Conservation (phyloP, 2,329 filamentous ascomycete genomes). For the Thielaviopsis cerberus region DNA sequence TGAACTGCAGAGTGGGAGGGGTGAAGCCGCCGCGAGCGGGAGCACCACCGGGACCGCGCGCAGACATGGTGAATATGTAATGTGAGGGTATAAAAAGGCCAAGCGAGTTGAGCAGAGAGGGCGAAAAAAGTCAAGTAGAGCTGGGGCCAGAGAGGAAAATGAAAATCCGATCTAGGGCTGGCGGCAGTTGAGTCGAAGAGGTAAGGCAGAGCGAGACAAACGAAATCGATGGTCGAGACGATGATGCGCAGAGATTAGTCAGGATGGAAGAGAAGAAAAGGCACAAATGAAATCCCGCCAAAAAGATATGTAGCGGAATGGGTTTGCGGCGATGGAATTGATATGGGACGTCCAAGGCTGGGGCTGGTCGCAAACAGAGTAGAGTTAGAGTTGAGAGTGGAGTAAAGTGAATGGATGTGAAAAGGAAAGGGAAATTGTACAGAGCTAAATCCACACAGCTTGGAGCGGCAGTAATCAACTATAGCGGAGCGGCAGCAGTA, state of each 20-base stretch:
- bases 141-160: not conserved
- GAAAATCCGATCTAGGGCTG: not conserved
- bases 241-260: not conserved
- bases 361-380: not conserved
- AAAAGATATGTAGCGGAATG: not conserved
- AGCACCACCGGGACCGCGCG: constrained; percentile 37
- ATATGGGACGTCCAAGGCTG: not conserved
- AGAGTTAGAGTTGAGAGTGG: not conserved
- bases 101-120: constrained; percentile 13
- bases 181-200: not conserved
- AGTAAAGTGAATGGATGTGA: too few relatives aligned
- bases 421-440: not conserved
- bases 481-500: not conserved
- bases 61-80: constrained; percentile 48
- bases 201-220: not conserved
- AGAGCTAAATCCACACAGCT: too few relatives aligned
- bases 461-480: not conserved
- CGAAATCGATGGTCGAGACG: not conserved
- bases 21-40: constrained; percentile 44
- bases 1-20: constrained; percentile 95
- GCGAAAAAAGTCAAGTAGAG: not conserved
- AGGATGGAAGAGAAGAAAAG: not conserved
- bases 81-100: not conserved
- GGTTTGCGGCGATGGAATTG: not conserved
- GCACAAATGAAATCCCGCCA: not conserved